phyloP scores from a whole-genome alignment of 768 basidiomycete species.

The Auriscalpium vulgare region DNA sequence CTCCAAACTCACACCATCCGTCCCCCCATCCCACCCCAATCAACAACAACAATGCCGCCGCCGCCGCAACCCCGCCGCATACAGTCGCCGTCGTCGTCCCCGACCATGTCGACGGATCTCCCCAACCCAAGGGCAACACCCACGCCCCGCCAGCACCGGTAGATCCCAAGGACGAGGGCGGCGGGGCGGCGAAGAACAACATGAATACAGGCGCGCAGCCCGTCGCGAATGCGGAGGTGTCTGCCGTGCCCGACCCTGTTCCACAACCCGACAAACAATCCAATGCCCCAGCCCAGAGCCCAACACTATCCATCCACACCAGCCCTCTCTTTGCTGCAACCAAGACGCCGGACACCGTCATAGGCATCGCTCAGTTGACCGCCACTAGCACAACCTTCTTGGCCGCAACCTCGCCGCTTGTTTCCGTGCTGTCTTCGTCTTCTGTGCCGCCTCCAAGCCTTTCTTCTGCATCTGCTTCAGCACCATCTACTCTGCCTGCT shows the following conservation, averaged over 20 bases:
- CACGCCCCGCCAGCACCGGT: no score
- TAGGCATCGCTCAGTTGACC: not conserved
- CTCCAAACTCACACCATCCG: constrained; percentile 2
- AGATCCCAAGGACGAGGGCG: not conserved
- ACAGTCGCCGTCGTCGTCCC: constrained; percentile 10
- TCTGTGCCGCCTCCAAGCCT: not conserved
- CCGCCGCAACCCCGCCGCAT: not conserved
- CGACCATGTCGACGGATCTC: not conserved
- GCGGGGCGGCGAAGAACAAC: constrained; percentile 1
- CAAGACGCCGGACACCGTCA: no score
- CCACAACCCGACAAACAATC: constrained; percentile 32
- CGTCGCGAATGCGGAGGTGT: constrained; percentile 24
- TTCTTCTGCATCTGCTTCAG: not conserved
- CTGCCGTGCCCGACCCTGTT: constrained; percentile 41
- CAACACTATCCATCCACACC: constrained; percentile 15
- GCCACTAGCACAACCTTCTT: not conserved
- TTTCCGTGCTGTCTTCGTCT: not conserved
- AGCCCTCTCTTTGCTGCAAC: constrained; percentile 18
- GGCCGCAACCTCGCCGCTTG: not conserved
- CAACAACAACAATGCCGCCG: not conserved
- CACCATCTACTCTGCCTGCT: not conserved
- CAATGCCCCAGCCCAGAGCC: not conserved
- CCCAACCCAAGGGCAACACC: no score
- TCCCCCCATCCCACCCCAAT: not conserved
- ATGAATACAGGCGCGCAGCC: not conserved